These are phyloP conservation scores for Cubamyces lactineus DNA, from an alignment of 768 basidiomycete genomes.

Conservation along the genomic window DNA sequence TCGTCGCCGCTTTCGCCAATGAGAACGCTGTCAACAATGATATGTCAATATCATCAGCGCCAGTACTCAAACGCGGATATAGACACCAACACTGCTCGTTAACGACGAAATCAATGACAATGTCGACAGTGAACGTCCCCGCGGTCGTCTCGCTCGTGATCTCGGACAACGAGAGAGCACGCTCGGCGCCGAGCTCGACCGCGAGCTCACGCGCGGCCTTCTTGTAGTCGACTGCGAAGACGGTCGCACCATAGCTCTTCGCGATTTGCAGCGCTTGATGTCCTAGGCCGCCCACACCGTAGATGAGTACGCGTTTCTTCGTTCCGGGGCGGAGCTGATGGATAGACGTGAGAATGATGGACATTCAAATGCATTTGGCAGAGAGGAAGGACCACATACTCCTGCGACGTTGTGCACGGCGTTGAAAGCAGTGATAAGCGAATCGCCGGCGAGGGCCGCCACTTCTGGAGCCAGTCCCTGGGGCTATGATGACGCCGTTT, in stretches of 20 bases:
- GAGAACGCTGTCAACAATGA: constrained; percentile 1
- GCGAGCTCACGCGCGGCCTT: constrained; percentile 29
- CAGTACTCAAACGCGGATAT: not conserved
- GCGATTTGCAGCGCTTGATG: constrained; percentile 28
- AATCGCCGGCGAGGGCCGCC: not conserved
- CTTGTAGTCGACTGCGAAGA: constrained; percentile 31
- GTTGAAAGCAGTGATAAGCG: constrained; percentile 3
- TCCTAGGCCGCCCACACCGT: constrained; percentile 22
- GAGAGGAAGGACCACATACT: not conserved
- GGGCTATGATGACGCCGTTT: not conserved
- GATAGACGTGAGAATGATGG: not conserved
- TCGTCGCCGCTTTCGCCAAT: not conserved
- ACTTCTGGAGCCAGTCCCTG: constrained; percentile 5
- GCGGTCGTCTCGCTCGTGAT: constrained; percentile 17
- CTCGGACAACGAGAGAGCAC: constrained; percentile 26
- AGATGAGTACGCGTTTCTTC: constrained; percentile 8
- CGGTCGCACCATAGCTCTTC: constrained; percentile 31
- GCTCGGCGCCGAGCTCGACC: constrained; percentile 28
- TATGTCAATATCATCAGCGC: not conserved
- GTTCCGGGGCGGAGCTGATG: constrained; percentile 4
- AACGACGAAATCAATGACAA: constrained; percentile 31
- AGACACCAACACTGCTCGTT: constrained; percentile 26
- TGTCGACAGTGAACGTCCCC: constrained; percentile 25
- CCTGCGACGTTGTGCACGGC: constrained; percentile 9
- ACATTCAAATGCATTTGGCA: not conserved